Evolutionary conservation across 805 yeast genomes (phyloP).

Genomic region (Lipomyces chichibuensis): DNA sequence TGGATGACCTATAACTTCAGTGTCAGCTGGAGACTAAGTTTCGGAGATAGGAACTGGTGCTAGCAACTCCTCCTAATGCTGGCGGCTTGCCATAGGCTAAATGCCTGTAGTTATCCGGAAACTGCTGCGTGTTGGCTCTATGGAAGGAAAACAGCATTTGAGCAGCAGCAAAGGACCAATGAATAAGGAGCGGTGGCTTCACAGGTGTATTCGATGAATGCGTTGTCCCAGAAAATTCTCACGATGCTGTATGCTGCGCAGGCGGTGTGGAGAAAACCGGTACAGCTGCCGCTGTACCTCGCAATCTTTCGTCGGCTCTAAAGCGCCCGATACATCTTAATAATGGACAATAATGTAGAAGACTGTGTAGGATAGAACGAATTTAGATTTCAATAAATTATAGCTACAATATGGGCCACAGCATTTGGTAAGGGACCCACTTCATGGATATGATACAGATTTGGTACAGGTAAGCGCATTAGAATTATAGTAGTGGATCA

Average conservation of each 20-base stretch:
- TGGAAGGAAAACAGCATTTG: neutral
- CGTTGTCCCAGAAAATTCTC: neutral
- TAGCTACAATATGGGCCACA: neutral
- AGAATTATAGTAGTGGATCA: neutral
- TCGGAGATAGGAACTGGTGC: no score
- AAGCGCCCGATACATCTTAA: neutral
- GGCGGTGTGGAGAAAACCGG: neutral
- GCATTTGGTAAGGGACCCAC: neutral
- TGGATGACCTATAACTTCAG: no score
- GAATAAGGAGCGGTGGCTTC: neutral
- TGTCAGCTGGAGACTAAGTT: no score
- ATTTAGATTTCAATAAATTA: neutral
- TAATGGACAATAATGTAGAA: no score
- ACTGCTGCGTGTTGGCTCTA: neutral
- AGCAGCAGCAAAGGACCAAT: neutral
- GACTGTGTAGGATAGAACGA: neutral
- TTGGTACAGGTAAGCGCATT: neutral
- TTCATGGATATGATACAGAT: neutral
- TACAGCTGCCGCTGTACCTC: neutral
- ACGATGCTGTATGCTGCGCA: neutral
- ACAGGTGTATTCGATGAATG: neutral
- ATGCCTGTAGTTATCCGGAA: neutral
- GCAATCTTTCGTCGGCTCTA: neutral
- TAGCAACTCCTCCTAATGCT: no score
- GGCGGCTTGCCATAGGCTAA: neutral